These are phyloP conservation scores for Prototheca cutis DNA, from an alignment of 163 green algal species.

Conservation along the genomic window DNA sequence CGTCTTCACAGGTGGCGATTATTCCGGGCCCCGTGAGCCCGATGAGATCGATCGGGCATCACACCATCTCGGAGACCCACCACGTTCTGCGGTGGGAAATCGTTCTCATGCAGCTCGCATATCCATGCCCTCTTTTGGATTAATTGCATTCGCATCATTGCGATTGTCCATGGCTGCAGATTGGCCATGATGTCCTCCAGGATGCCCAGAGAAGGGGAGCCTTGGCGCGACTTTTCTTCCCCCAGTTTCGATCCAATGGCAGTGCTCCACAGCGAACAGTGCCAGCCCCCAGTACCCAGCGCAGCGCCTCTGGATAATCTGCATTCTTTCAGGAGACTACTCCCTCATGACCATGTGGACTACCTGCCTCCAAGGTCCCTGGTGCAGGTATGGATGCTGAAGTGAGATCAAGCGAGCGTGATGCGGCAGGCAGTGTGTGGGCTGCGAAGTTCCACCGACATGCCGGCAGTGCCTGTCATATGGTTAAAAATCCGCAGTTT, in stretches of 20 bases:
- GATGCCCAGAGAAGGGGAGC: no score
- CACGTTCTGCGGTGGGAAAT: no score
- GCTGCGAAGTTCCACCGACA: not conserved
- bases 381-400: not conserved
- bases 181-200: no score
- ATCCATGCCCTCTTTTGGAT: no score
- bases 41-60: no score
- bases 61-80: no score
- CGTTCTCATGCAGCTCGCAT: no score
- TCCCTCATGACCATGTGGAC: slow-evolving; percentile 32
- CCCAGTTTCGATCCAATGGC: slow-evolving; percentile 34
- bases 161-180: no score
- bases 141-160: no score
- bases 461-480: not conserved
- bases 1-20: no score
- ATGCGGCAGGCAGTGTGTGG: not conserved
- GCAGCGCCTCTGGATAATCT: slow-evolving; percentile 47
- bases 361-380: not conserved
- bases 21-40: no score
- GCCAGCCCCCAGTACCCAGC: slow-evolving; percentile 40
- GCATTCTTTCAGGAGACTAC: slow-evolving; percentile 38
- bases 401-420: not conserved
- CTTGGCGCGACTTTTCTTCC: slow-evolving; percentile 53
- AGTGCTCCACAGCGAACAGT: slow-evolving; percentile 29
- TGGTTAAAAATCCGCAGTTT: not conserved